These are phyloP conservation scores for Hypoxylon sp. DNA, from an alignment of 2,329 filamentous ascomycete genomes.

Conservation along the genomic window DNA sequence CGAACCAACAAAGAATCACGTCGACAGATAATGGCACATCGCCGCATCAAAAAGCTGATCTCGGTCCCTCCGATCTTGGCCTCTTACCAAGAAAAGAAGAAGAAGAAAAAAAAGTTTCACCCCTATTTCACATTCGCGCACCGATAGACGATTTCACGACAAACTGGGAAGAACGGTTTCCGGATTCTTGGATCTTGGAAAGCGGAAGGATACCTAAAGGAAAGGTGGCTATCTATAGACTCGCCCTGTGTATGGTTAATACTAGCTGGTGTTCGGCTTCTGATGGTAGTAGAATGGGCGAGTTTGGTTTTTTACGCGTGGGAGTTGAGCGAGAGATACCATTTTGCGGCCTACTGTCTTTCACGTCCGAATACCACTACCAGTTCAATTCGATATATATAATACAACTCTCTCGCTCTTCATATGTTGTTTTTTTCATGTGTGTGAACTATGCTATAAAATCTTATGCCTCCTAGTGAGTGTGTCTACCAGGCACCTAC, in stretches of 20 bases:
- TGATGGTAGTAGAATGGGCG: constrained; percentile 24
- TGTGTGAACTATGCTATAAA: no score
- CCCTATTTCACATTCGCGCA: constrained; percentile 31
- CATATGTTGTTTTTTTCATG: not conserved
- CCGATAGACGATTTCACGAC: constrained; percentile 37
- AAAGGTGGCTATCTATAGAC: no score
- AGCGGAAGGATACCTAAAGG: constrained; percentile 16
- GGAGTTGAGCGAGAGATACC: constrained; percentile 32
- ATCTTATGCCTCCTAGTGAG: no score
- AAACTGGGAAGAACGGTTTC: constrained; percentile 21
- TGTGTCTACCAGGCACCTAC: no score
- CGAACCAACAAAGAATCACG: constrained; percentile 1
- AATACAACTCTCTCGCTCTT: constrained; percentile 24
- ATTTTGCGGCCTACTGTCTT: constrained; percentile 39
- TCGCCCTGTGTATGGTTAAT: constrained; percentile 29
- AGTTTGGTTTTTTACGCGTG: constrained; percentile 25
- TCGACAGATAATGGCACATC: not conserved
- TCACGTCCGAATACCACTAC: constrained; percentile 34
- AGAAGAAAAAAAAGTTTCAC: constrained; percentile 21
- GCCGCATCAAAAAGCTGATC: constrained; percentile 1
- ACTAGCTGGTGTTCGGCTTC: constrained; percentile 24
- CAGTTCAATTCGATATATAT: constrained; percentile 36
- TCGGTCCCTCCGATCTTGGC: constrained; percentile 2
- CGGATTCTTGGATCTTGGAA: constrained; percentile 16
- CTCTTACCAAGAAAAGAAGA: constrained; percentile 3